Conservation (phyloP, 768 basidiomycete genomes). For the Suillus alpinus region DNA sequence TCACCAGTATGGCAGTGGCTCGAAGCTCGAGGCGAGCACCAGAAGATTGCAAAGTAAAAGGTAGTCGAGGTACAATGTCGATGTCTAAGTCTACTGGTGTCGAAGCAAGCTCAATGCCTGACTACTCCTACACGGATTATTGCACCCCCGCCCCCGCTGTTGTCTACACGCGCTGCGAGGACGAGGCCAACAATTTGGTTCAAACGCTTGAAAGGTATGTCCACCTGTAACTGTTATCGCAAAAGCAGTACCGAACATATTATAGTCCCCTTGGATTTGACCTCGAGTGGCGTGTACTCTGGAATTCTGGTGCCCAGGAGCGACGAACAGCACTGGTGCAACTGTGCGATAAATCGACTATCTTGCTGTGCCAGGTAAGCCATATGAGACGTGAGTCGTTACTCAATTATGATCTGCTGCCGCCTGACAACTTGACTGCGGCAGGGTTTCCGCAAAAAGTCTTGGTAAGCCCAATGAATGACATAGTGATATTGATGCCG, state of each 20-base stretch:
- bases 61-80: slow-evolving; percentile 6
- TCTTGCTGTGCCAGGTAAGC: slow-evolving; percentile 48
- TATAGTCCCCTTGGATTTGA: slow-evolving; percentile 49
- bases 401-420: neutral
- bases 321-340: slow-evolving; percentile 45
- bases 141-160: slow-evolving; percentile 27
- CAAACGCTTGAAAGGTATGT: slow-evolving; percentile 36
- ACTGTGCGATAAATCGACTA: slow-evolving; percentile 39
- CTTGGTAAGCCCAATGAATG: slow-evolving; percentile 26
- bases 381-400: slow-evolving; percentile 41
- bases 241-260: neutral
- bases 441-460: slow-evolving; percentile 44
- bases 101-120: slow-evolving; percentile 19
- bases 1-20: neutral
- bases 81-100: neutral
- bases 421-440: neutral
- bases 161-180: slow-evolving; percentile 40
- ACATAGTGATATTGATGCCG: neutral
- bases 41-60: neutral
- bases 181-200: slow-evolving; percentile 40
- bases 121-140: slow-evolving; percentile 40
- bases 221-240: neutral
- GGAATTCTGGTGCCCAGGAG: slow-evolving; percentile 28
- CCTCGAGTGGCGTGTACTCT: slow-evolving; percentile 46
- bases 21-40: neutral